Evolutionary conservation across 2,329 filamentous ascomycete genomes (phyloP), one percentile per base, ranked within the genome.

Genomic region (Aspergillus japonicus): DNA sequence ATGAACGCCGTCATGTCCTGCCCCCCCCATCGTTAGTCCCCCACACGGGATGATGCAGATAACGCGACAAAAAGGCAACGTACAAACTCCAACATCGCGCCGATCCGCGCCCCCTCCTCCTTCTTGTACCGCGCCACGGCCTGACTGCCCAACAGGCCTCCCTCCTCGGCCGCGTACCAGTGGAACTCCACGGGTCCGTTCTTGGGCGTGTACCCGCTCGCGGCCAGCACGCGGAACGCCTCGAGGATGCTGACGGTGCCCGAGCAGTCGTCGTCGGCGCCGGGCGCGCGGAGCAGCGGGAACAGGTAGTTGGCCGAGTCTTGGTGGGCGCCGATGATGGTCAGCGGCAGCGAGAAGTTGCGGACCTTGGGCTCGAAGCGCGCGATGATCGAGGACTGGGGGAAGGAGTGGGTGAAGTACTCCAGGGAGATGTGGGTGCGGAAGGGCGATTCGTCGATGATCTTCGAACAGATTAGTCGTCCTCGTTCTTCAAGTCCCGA

Each of bases 1-100:
- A 55, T 35, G 19, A 55, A 55, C 11, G 53, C 53, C 12, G 53
- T 55, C 53, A 55, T 55, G n/a, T 55, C 53, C 53, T 55, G 12
- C 2, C 0, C 16, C 2, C 0, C 16, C 3, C 16, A n/a, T 2
- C 35, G 14, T 42, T 4, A 42, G 35, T n/a, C 35, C 12, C 35
- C 21, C 21, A n/a, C 21, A 14, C 10, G 10, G 31, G 31, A 12
- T 11, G 31, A 11, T 33, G 8, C 2, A 35, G 10, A 35, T 5
- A 14, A 35, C 31, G 31, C 3, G 31, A 3, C 6, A 16, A 2
- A 33, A 29, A 39, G 5, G 31, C 10, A 10, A 53, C 51, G 2
- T 19, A 55, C 53, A 55, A 55, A 55, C 24, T 55, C 53, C 53
- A 55, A 33, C 53, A 55, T 55, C 10, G 53, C 53, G 2, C 44